Conservation (phyloP, 345 rosid species). For the Physaria fendleri region DNA sequence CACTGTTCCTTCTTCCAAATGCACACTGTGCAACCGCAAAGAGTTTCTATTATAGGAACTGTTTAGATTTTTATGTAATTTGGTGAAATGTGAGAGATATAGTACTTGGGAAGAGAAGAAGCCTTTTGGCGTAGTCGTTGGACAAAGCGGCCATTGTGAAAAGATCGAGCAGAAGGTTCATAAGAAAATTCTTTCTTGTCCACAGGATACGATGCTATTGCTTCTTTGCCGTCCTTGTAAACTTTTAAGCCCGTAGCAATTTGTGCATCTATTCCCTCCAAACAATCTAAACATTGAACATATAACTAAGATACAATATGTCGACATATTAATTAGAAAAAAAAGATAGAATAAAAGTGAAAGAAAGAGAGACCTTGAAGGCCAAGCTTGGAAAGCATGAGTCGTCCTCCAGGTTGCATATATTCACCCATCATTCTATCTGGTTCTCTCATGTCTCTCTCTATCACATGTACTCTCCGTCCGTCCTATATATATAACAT, state of each 20-base stretch:
- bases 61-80: too few relatives aligned
- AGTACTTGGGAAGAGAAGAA: conserved; percentile 29
- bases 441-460: conserved; percentile 55
- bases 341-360: neutral
- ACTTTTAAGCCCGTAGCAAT: neutral
- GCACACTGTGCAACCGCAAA: too few relatives aligned
- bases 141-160: conserved; percentile 31
- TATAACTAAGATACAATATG: neutral
- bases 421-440: conserved; percentile 57
- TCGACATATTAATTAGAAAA: neutral
- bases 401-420: conserved; percentile 62
- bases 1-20: conserved; percentile 43
- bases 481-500: conserved; percentile 54
- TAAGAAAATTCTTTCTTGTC: conserved; percentile 13
- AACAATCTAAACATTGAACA: conserved; percentile 21
- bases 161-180: conserved; percentile 24
- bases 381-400: conserved; percentile 49
- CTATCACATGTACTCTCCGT: conserved; percentile 53
- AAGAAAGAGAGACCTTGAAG: conserved; percentile 35
- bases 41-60: too few relatives aligned
- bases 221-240: conserved; percentile 24
- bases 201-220: conserved; percentile 4
- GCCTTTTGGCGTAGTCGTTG: conserved; percentile 30
- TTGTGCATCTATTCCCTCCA: conserved; percentile 31
- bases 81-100: neutral